Base-by-base conservation (phyloP, 352 stramenopile genomes). In the Phytophthora chlamydospora region DNA sequence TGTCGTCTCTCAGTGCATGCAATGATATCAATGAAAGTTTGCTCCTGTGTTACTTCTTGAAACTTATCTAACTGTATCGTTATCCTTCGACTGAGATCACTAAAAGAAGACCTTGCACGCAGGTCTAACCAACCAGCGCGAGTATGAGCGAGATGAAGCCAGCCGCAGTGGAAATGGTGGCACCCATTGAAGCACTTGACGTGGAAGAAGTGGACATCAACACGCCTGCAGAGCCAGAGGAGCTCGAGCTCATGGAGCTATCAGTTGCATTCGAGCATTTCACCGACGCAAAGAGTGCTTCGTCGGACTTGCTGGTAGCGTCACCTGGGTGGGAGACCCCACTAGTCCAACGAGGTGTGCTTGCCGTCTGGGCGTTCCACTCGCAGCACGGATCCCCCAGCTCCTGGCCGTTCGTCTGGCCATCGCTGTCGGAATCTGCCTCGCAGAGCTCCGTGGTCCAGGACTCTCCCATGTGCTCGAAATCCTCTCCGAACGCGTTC, bases 341-440 rank as follows among this genome's bases (percentile, higher is more conserved):
- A 3, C 14, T 51, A 3, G 45, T 61, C 66, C 61, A 75, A n/a
- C 35, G 44, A 3, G 58, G 49, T 10, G 21, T 40, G 32, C 27
- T 54, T n/a, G 52, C 44, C 1, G 32, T 51, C 33, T 51, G 19
- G n/a, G 27, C 5, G 13, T 52, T 61, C 38, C 66, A 69, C 42
- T 59, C 62, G 27, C 62, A 70, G 42, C 62, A 70, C 34, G 64
- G 64, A 16, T 73, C 64, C 4, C 64, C 64, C 34, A 73, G 58
- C 29, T 73, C 64, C 64, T 73, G 58, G 5, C 64, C 64, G 46
- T 73, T 68, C 3, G 59, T 73, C 44, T 73, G 65, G 17, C 65
- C 59, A 33, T 73, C 65, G 17, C 65, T 43, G 42, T 74, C 66
- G 5, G 66, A 71, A 27, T 74, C 66, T 3, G 43, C 51, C 24